phyloP scores from a whole-genome alignment of 306 rosid genomes.

The Cucumis hystrix region DNA sequence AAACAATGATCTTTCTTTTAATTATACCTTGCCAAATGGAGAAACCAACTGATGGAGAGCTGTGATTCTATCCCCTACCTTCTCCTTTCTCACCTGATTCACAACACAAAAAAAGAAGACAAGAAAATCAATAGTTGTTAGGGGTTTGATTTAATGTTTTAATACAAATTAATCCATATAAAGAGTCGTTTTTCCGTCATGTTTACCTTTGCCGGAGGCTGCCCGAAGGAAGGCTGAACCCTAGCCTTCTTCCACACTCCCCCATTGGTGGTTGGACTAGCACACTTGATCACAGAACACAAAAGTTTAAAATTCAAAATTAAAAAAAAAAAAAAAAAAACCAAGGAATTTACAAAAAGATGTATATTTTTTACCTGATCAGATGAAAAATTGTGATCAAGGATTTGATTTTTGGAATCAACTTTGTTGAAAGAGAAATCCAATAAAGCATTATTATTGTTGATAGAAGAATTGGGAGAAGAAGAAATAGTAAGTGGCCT shows the following conservation, averaged over 20 bases:
- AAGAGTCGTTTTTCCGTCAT: background rate
- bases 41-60: constrained; percentile 80
- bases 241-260: constrained; percentile 63
- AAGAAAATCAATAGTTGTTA: background rate
- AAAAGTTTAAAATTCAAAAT: too few relatives aligned
- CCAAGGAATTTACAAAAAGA: background rate
- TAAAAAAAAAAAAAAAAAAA: background rate
- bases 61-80: constrained; percentile 81
- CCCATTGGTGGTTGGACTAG: constrained; percentile 12
- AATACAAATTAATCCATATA: background rate
- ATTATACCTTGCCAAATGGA: constrained; percentile 75
- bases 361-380: background rate
- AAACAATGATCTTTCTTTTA: background rate
- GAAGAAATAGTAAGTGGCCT: background rate
- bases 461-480: background rate
- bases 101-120: background rate
- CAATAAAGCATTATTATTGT: background rate
- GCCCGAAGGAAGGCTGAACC: constrained; percentile 57
- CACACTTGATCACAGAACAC: background rate
- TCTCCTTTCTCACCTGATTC: constrained; percentile 80
- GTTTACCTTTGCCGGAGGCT: constrained; percentile 60
- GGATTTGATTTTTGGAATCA: background rate
- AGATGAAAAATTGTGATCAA: background rate
- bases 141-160: background rate
- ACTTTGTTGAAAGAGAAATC: constrained; percentile 3